A percentile compares a stretch with the other conserved stretches of the same genome.
These are phyloP conservation scores for Colletotrichum cordylinicola DNA, from an alignment of 2,329 filamentous ascomycete species.

Conservation along the genomic window DNA sequence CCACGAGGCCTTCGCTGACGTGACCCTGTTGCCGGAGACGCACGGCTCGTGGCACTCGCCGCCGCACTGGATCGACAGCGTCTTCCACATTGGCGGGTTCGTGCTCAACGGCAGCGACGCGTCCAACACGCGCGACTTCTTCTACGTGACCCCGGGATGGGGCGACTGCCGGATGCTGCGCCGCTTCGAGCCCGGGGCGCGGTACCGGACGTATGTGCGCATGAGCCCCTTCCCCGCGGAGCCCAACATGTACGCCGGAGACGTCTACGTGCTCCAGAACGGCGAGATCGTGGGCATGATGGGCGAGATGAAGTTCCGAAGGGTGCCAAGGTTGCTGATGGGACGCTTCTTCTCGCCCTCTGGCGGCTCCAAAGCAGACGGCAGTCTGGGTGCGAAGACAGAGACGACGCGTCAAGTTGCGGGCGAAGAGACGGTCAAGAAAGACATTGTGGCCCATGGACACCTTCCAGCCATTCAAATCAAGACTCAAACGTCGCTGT, in stretches of 20 bases:
- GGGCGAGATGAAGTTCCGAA: background rate
- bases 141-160: background rate
- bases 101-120: background rate
- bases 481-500: no score
- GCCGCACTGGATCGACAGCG: background rate
- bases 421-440: no score
- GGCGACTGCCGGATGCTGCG: background rate
- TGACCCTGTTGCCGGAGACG: background rate
- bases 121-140: background rate
- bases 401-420: background rate
- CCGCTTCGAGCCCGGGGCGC: background rate
- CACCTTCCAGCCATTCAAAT: no score
- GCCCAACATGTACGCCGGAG: background rate
- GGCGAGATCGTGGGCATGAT: background rate
- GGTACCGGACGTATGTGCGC: background rate
- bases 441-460: no score
- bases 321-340: background rate
- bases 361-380: background rate
- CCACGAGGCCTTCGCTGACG: constrained; percentile 25
- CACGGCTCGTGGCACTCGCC: background rate
- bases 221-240: background rate
- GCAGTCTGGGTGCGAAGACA: background rate
- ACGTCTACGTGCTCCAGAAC: background rate
- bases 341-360: background rate
- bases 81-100: background rate